A percentile compares a stretch with the other conserved stretches of the same genome.
Evolutionary conservation across 2,329 filamentous ascomycete genomes (phyloP).

Genomic region (Fusarium sp.): DNA sequence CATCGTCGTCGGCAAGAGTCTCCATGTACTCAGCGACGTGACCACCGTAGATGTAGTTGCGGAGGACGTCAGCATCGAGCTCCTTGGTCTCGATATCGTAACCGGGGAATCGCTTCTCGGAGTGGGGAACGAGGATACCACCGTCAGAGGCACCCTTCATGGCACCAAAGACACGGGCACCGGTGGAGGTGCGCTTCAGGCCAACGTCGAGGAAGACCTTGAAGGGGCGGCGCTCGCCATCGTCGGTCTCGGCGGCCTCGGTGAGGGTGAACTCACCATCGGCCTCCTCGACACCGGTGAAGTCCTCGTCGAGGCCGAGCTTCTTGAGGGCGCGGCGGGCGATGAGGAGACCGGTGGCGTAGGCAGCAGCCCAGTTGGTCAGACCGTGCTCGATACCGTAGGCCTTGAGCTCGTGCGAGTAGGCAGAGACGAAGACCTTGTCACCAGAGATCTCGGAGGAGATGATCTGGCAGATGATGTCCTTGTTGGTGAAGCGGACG

Average conservation of each 20-base stretch:
- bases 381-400: constrained; percentile 99
- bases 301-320: constrained; percentile 93
- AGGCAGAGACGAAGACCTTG: constrained; percentile 94
- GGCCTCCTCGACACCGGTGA: constrained; percentile 95
- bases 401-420: constrained; percentile 96
- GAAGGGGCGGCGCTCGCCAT: constrained; percentile 97
- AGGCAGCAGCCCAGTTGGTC: constrained; percentile 99
- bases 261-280: constrained; percentile 97
- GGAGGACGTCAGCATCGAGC: constrained; percentile 95
- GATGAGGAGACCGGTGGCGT: constrained; percentile 95
- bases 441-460: constrained; percentile 96
- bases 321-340: constrained; percentile 97
- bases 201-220: constrained; percentile 99
- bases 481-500: constrained; percentile 99
- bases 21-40: constrained; percentile 99
- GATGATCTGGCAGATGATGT: constrained; percentile 98
- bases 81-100: constrained; percentile 98
- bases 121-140: constrained; percentile 97
- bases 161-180: constrained; percentile 98
- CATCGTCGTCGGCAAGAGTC: constrained; percentile 98
- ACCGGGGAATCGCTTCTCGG: constrained; percentile 99
- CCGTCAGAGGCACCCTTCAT: constrained; percentile 99
- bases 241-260: constrained; percentile 90
- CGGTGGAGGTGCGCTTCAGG: constrained; percentile 96
- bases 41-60: constrained; percentile 99